Evolutionary conservation across 78 protist genomes (phyloP), one percentile per base, ranked within the genome.

Genomic region (Bigelowiella natans): DNA sequence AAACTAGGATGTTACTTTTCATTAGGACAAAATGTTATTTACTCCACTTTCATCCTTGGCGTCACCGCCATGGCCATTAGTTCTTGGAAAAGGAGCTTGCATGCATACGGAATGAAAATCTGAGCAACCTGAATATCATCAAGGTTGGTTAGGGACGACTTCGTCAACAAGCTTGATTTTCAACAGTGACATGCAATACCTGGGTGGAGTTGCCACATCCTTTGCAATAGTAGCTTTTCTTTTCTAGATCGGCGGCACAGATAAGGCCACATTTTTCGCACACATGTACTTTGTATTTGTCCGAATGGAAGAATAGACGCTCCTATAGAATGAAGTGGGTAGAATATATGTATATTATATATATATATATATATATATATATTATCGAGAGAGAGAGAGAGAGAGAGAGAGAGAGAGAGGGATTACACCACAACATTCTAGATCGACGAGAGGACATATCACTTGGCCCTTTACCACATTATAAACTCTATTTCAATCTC

Each of bases 71-170:
- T 99, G 38, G 99, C 82, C 99, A 96, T 97, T 28, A 99, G 95
- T 90, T 99, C 99, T 91, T 99, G 99, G 97, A 99, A 96, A 38
- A 98, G 96, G 18, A 98, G 95, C 92, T 98, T 98, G 93, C 96
- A 92, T 0, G 99, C 99, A 88, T 98, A 98, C 3, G 99, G 99
- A 18, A 99, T 91, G 40, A 30, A 30, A 73, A 99, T 95, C 37
- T 92, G 96, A 18, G 98, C 95, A 18, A 97, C 93, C 88, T 88
- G 87, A 36, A 51, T 7, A 18, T 7, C 18, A 51, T 28, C 31
- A 63, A 29, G 26, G 31, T 29, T 63, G 82, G 82, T 28, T 36
- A 7, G 26, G 86, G 86, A 36, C 11, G n/a, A n/a, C n/a, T n/a
- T n/a, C n/a, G n/a, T n/a, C n/a, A n/a, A n/a, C 0, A 11, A n/a